Evolutionary conservation across 2,329 filamentous ascomycete species (phyloP), one percentile per base, ranked within the genome.

Genomic region (Fulvia fulva): DNA sequence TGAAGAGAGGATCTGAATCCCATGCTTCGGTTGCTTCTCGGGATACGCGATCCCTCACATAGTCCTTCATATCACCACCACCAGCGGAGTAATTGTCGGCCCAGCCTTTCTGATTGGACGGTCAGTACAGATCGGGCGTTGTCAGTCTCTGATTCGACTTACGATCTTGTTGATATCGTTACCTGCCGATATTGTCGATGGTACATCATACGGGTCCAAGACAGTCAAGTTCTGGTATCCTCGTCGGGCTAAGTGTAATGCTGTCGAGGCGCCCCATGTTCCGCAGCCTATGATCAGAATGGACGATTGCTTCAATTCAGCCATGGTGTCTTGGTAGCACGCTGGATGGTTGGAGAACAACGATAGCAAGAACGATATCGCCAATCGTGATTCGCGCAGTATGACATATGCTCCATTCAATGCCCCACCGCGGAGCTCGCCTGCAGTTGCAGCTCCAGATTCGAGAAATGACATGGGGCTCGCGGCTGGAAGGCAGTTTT

Each of bases 261-360:
- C 80, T n/a, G 80, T 81, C 7, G 77, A 78, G 32, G 75, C 76
- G 12, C 80, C 81, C 70, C 80, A 82, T 0, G 80, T 81, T 9
- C 80, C 81, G 22, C 74, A 77, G 8, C 80, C 79, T 51, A 81
- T 66, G 37, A 81, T 77, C 22, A 81, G 66, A 43, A 74, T 68
- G 5, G 57, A 56, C 8, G 52, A 45, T 12, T 41, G 41, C 46
- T 52, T 56, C 26, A 47, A 45, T 11, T 59, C 53, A 14, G 26
- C 1, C 46, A 50, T 50, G 16, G 14, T 28, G 19, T 23, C 21
- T 26, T 4, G 9, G 25, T 2, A 23, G 12, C 14, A 21, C 25
- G 2, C 41, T 23, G 9, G 44, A 12, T n/a, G 3, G 12, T 21
- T 22, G 19, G 23, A 3, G 7, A 12, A 2, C 12, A 7, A 7